These are phyloP conservation scores for thale cress (Arabidopsis thaliana) DNA, from an alignment of 345 rosid species.

Conservation along the genomic window TAIR10.1 NC_003074.8:17955001-17955500, in stretches of 20 bases:
- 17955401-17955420: conserved; percentile 95
- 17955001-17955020: conserved; percentile 51
- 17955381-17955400: conserved; percentile 84
- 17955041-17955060: conserved; percentile 89
- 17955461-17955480: conserved; percentile 89
- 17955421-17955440: conserved; percentile 78
- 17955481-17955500: conserved; percentile 97
- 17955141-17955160: conserved; percentile 76
- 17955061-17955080: conserved; percentile 77
- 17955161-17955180: conserved; percentile 92
- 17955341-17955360: background rate
- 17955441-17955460: conserved; percentile 77
- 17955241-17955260: conserved; percentile 92
- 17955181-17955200: conserved; percentile 75
- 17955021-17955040: conserved; percentile 49
- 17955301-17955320: background rate
- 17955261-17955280: conserved; percentile 56
- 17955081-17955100: conserved; percentile 60
- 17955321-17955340: conserved; percentile 1
- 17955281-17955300: conserved; percentile 24
- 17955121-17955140: conserved; percentile 70
- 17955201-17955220: conserved; percentile 80
- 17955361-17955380: conserved; percentile 91
- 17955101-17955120: conserved; percentile 61
- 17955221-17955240: conserved; percentile 89